Evolutionary conservation across 345 rosid genomes (phyloP).

Genomic region (Syzygium oleosum): DNA sequence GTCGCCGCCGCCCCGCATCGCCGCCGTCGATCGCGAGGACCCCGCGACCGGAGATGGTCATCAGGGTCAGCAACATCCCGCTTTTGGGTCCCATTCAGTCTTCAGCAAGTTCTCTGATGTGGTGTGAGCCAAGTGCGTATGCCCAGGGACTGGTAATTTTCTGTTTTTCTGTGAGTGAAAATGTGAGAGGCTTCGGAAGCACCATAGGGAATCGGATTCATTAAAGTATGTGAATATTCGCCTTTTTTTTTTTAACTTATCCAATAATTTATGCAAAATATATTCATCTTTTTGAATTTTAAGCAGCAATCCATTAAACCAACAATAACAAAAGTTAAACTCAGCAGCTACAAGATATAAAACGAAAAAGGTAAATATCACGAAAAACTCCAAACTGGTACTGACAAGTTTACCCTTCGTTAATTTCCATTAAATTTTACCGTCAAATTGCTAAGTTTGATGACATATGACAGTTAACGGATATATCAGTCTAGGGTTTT

Average conservation of each 20-base stretch:
- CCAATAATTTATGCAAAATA: not conserved
- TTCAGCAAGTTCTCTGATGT: slow-evolving; percentile 16
- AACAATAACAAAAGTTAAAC: not conserved
- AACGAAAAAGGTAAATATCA: not conserved
- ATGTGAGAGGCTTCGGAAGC: not conserved
- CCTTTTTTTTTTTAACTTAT: not conserved
- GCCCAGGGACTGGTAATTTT: not conserved
- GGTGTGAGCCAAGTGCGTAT: not conserved
- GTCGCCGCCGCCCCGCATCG: slow-evolving; percentile 33
- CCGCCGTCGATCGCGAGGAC: slow-evolving; percentile 50
- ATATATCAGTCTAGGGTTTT: too few species aligned
- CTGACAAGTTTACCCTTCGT: too few species aligned
- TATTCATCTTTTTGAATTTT: not conserved
- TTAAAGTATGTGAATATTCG: not conserved
- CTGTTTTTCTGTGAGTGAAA: not conserved
- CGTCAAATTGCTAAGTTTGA: too few species aligned
- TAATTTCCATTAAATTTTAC: too few species aligned
- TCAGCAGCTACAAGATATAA: not conserved
- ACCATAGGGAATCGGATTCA: not conserved
- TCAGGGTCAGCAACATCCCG: slow-evolving; percentile 1
- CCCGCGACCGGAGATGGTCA: slow-evolving; percentile 28
- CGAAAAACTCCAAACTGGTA: too few species aligned
- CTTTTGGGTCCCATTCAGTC: slow-evolving; percentile 1
- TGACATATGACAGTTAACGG: too few species aligned
- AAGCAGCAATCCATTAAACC: not conserved